phyloP scores from a whole-genome alignment of 805 yeast species.

The Candida sithepensis region DNA sequence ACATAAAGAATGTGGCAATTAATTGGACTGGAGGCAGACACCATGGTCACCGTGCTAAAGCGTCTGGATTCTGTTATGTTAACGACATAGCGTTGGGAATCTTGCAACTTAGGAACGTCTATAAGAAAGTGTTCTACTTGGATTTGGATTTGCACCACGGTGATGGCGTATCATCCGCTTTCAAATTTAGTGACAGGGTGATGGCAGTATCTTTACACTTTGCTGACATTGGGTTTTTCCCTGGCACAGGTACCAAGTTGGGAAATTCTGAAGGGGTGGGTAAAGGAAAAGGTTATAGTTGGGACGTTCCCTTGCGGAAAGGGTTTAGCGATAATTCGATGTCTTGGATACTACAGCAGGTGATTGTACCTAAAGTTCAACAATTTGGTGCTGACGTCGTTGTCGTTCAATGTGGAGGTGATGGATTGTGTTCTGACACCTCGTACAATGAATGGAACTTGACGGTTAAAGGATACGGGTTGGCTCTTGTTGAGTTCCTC shows the following conservation, averaged over 20 bases:
- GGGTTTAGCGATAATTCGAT: slow-evolving; percentile 52
- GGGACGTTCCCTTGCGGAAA: slow-evolving; percentile 54
- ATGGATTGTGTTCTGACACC: slow-evolving; percentile 62
- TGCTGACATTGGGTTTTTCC: slow-evolving; percentile 64
- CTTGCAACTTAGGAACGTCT: slow-evolving; percentile 43
- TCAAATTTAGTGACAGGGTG: slow-evolving; percentile 50
- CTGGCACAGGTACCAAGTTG: slow-evolving; percentile 57
- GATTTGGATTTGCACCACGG: slow-evolving; percentile 81
- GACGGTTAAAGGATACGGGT: slow-evolving; percentile 46
- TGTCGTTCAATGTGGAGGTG: slow-evolving; percentile 70
- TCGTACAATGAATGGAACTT: slow-evolving; percentile 67
- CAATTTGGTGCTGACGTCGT: slow-evolving; percentile 46
- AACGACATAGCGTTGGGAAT: slow-evolving; percentile 66
- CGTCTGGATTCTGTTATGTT: slow-evolving; percentile 71
- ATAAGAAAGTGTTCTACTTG: slow-evolving; percentile 49
- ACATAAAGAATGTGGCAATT: slow-evolving; percentile 39
- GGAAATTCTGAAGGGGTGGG: slow-evolving; percentile 33
- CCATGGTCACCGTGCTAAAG: slow-evolving; percentile 51
- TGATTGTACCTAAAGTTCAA: slow-evolving; percentile 41
- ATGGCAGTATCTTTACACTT: slow-evolving; percentile 63
- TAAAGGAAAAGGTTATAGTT: slow-evolving; percentile 33
- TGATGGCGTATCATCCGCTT: slow-evolving; percentile 73
- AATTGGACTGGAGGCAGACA: slow-evolving; percentile 84
- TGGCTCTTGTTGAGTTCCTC: slow-evolving; percentile 31
- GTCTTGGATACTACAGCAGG: slow-evolving; percentile 32